These are phyloP conservation scores for Dactylellina cionopaga DNA, from an alignment of 2,329 filamentous ascomycete species.

Conservation along the genomic window DNA sequence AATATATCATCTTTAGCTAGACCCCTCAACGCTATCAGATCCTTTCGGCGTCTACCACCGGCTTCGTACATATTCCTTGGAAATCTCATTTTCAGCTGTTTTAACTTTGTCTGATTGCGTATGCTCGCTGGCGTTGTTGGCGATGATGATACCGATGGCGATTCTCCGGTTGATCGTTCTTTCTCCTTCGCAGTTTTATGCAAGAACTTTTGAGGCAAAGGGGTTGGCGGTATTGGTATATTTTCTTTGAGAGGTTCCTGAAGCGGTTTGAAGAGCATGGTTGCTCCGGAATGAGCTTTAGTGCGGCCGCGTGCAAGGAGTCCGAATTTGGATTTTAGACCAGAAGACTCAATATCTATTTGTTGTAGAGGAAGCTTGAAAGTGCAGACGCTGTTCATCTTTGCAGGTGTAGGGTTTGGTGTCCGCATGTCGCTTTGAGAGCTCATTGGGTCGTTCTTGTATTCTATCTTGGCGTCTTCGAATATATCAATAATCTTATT, in stretches of 20 bases:
- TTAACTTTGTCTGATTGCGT: neutral
- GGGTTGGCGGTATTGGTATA: neutral
- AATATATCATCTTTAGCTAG: neutral
- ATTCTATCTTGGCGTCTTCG: too few species aligned
- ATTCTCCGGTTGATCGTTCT: neutral
- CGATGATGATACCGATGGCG: neutral
- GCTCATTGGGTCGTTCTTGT: too few species aligned
- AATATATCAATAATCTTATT: neutral
- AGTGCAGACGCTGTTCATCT: too few species aligned
- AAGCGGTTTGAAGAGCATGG: too few species aligned
- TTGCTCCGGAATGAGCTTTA: too few species aligned
- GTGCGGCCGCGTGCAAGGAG: too few species aligned
- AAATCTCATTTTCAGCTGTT: constrained; percentile 16
- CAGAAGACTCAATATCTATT: too few species aligned
- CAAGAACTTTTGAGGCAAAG: constrained; percentile 32
- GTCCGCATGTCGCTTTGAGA: too few species aligned
- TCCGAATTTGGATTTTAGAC: too few species aligned
- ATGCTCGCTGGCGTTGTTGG: neutral
- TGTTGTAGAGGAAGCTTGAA: too few species aligned
- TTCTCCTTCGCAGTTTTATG: constrained; percentile 39
- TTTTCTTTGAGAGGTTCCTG: too few species aligned
- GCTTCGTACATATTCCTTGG: constrained; percentile 23
- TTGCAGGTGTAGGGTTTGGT: too few species aligned
- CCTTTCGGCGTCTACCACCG: neutral
- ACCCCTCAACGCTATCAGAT: neutral